Base-by-base conservation (phyloP, 2,329 filamentous ascomycete species). In the Hysterium pulicare region DNA sequence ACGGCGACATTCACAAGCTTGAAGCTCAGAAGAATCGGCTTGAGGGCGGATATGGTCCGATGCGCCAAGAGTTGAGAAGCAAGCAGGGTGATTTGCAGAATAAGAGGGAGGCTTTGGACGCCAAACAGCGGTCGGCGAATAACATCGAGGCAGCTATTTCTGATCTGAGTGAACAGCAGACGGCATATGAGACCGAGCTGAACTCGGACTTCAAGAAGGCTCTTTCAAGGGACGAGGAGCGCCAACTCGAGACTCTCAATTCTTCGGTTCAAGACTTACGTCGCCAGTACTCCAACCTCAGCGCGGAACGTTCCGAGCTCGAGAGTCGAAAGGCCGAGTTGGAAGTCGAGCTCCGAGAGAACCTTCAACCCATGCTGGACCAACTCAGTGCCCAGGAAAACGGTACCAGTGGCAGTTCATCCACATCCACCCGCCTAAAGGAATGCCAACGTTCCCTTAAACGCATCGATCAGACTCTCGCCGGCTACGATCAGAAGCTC, bases 171-270 rank as follows among this genome's bases (percentile, higher is more conserved):
- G 84, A 89, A 46, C 86, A 87, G 51, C 76, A 94, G 43, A 78
- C 75, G 36, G 83, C 86, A 5, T 86, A 90, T 61, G 83, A 95
- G 64, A 76, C 83, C 2, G 94, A 98, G 64, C 69, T 96, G 42
- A 76, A 77, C 13, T 87, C 88, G 1, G 86, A 94, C 19, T 98
- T 97, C 72, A 94, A 95, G 71, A 96, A 95, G 68, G 86, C 86
- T 10, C 75, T 98, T 37, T 86, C 84, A 8, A 71, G 79, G 6
- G 80, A 83, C n/a, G 94, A 98, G 67, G 91, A 97, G 66, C 74
- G 76, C 31, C 83, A 87, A 57, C 75, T 98, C 3, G 85, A 93
- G 47, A 75, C 75, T 24, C 77, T 95, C 8, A 84, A 81, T 44
- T 71, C 72, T 4, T 77, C 77, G 10, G 82, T 89, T 5, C 86